A percentile compares a stretch with the other conserved stretches of the same genome.
Evolutionary conservation across 192 early-diverging fungal genomes (phyloP).

Genomic region (Linderina pennispora): DNA sequence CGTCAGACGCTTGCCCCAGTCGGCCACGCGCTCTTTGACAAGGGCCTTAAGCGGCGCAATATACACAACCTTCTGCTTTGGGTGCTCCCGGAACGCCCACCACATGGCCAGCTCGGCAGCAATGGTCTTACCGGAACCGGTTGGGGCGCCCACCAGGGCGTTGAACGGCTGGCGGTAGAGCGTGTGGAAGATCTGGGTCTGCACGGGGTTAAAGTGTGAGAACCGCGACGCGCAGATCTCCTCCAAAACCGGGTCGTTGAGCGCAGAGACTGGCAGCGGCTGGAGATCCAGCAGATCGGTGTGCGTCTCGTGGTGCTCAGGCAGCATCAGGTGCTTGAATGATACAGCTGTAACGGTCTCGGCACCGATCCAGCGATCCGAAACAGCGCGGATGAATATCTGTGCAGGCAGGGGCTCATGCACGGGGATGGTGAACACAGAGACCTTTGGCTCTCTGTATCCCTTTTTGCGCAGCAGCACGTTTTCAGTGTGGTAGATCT

Average conservation of each 20-base stretch:
- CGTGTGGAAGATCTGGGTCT: conserved; percentile 98
- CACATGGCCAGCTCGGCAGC: conserved; percentile 96
- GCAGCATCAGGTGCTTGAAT: conserved; percentile 89
- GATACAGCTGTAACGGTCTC: conserved; percentile 82
- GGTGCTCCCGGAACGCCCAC: conserved; percentile 80
- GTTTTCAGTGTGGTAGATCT: conserved; percentile 92
- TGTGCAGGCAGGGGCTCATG: conserved; percentile 88
- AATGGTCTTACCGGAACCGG: conserved; percentile 97
- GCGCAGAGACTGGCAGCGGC: conserved; percentile 82
- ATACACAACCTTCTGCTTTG: conserved; percentile 82
- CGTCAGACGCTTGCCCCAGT: conserved; percentile 75
- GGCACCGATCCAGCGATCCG: conserved; percentile 93
- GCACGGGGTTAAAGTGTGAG: conserved; percentile 96
- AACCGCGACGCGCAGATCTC: conserved; percentile 79
- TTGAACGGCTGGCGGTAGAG: conserved; percentile 83
- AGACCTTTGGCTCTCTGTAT: conserved; percentile 58
- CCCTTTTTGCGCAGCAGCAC: conserved; percentile 70
- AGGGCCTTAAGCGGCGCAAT: conserved; percentile 98
- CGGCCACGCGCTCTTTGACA: conserved; percentile 88
- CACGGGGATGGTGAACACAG: conserved; percentile 87
- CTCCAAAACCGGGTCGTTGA: conserved; percentile 78
- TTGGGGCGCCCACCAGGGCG: conserved; percentile 89
- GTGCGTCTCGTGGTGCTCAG: conserved; percentile 74
- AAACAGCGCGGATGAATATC: conserved; percentile 87
- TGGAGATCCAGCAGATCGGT: conserved; percentile 91